Conservation (phyloP, 345 rosid genomes). For the Salix exigua region DNA sequence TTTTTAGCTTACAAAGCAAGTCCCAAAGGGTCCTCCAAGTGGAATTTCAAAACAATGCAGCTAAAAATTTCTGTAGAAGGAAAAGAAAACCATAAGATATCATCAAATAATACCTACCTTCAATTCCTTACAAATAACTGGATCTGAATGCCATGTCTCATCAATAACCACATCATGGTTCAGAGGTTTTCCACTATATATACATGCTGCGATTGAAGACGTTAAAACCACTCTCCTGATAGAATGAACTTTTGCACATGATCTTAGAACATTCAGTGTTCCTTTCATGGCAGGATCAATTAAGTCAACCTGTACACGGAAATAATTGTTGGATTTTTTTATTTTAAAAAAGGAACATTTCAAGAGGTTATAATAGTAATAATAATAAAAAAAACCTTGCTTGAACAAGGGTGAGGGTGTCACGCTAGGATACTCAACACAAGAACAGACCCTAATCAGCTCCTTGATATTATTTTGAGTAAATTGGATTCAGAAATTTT, state of each 20-base stretch:
- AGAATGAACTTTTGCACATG: not conserved
- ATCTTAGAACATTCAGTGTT: constrained; percentile 5
- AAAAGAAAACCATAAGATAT: not conserved
- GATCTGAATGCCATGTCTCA: not conserved
- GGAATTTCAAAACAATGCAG: too few relatives aligned
- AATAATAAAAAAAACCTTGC: too few relatives aligned
- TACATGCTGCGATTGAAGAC: not conserved
- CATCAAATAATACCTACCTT: not conserved
- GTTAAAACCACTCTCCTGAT: constrained; percentile 10
- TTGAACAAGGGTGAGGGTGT: too few relatives aligned
- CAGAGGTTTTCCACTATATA: not conserved
- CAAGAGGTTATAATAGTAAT: too few relatives aligned
- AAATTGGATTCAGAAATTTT: too few relatives aligned
- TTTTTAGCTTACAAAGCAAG: too few relatives aligned
- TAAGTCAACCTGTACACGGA: not conserved
- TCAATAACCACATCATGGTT: not conserved
- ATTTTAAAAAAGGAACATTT: too few relatives aligned
- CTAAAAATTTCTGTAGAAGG: not conserved
- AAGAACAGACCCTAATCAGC: too few relatives aligned
- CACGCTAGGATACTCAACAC: too few relatives aligned
- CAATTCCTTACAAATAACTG: not conserved
- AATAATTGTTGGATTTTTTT: too few relatives aligned
- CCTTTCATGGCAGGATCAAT: constrained; percentile 11
- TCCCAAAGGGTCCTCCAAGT: too few relatives aligned
- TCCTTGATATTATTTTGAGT: too few relatives aligned